These are phyloP conservation scores for Calophaca sinica DNA, from an alignment of 306 rosid species.

Conservation along the genomic window DNA sequence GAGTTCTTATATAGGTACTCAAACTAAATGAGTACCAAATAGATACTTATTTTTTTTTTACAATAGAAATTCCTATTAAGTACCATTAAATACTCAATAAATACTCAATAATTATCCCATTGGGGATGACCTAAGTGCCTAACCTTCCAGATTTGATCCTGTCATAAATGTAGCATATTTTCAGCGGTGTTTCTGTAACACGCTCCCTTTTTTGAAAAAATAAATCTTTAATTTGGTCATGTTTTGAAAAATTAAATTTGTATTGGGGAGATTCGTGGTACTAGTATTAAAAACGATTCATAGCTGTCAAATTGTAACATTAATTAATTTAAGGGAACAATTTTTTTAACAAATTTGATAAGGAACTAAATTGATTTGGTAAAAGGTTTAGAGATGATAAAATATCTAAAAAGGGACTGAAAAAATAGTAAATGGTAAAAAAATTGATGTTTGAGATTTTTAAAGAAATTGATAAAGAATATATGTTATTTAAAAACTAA, in stretches of 20 bases:
- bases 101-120: too few relatives aligned
- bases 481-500: too few relatives aligned
- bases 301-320: neutral
- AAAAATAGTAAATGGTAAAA: neutral
- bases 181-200: neutral
- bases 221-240: slow-evolving; percentile 4
- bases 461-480: neutral
- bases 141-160: slow-evolving; percentile 40
- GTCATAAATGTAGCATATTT: neutral
- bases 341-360: neutral
- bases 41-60: too few relatives aligned
- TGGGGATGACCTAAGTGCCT: too few relatives aligned
- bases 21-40: too few relatives aligned
- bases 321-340: neutral
- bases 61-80: too few relatives aligned
- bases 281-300: neutral
- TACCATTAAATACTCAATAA: too few relatives aligned
- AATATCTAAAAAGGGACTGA: too few relatives aligned
- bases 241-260: slow-evolving; percentile 16
- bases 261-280: neutral
- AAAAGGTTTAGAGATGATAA: too few relatives aligned
- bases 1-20: too few relatives aligned
- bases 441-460: neutral
- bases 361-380: neutral
- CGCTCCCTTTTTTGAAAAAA: neutral